A percentile compares a stretch with the other conserved stretches of the same genome.
Conservation (phyloP, 805 yeast genomes). For the Lipomyces chichibuensis region DNA sequence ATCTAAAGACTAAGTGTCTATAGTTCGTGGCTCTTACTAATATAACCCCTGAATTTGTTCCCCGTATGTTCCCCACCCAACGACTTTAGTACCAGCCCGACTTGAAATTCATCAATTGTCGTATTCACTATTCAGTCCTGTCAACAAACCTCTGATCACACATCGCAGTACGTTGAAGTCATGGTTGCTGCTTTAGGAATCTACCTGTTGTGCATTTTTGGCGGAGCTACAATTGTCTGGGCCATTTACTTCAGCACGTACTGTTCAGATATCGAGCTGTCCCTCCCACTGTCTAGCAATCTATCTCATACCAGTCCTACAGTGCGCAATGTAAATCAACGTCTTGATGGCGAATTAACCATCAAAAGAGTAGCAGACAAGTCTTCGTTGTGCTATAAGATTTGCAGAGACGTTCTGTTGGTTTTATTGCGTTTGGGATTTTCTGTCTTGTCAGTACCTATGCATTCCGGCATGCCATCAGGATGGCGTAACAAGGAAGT, state of each 20-base stretch:
- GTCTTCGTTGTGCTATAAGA: neutral
- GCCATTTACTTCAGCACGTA: neutral
- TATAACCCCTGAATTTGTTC: neutral
- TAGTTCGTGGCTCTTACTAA: neutral
- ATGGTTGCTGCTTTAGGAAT: neutral
- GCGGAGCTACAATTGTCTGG: neutral
- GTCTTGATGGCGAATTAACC: neutral
- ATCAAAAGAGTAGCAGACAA: neutral
- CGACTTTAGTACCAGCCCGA: neutral
- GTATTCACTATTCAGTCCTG: neutral
- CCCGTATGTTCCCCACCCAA: too few species aligned
- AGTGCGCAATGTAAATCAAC: neutral
- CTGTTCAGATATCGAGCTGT: neutral
- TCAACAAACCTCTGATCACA: neutral
- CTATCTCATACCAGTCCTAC: neutral
- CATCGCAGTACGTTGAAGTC: neutral
- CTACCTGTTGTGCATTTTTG: neutral
- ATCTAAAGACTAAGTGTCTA: neutral
- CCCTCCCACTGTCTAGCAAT: neutral
- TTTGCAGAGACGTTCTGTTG: neutral
- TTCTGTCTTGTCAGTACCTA: neutral
- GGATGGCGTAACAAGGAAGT: neutral
- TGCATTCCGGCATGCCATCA: neutral
- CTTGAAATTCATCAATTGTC: neutral
- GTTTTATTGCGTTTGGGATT: neutral